phyloP scores from a whole-genome alignment of 306 rosid species.

The Alnus rubra region DNA sequence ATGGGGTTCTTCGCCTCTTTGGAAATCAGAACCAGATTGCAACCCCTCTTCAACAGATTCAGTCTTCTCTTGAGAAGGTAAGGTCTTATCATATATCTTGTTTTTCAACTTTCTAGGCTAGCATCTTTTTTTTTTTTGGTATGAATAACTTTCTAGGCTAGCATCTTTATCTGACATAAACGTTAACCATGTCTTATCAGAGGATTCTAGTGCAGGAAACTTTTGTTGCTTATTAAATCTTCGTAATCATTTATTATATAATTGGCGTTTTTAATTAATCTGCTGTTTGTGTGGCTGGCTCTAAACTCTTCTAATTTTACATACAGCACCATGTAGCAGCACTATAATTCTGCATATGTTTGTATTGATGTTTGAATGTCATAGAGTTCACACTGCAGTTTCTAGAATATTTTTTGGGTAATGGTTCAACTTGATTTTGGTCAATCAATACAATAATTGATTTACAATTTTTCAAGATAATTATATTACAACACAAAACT shows the following conservation, averaged over 20 bases:
- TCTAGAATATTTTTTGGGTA: background rate
- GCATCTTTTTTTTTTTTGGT: background rate
- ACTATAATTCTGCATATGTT: background rate
- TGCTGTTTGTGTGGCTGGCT: background rate
- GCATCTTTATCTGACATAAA: background rate
- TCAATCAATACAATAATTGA: background rate
- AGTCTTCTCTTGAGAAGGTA: constrained; percentile 81
- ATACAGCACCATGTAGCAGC: background rate
- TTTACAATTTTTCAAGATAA: background rate
- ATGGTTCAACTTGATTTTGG: background rate
- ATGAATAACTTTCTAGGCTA: background rate
- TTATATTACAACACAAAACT: background rate
- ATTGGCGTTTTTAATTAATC: background rate
- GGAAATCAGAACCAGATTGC: constrained; percentile 72
- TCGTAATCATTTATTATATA: background rate
- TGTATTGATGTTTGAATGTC: background rate
- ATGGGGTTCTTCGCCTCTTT: constrained; percentile 46
- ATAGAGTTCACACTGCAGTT: background rate
- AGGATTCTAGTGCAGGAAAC: background rate
- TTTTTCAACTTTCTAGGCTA: constrained; percentile 9
- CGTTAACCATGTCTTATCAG: background rate
- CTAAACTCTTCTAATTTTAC: background rate
- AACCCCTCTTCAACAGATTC: constrained; percentile 76
- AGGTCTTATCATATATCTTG: constrained; percentile 22
- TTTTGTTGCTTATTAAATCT: background rate